Evolutionary conservation across 2,329 filamentous ascomycete species (phyloP).

Genomic region (Aspergillus sp.): DNA sequence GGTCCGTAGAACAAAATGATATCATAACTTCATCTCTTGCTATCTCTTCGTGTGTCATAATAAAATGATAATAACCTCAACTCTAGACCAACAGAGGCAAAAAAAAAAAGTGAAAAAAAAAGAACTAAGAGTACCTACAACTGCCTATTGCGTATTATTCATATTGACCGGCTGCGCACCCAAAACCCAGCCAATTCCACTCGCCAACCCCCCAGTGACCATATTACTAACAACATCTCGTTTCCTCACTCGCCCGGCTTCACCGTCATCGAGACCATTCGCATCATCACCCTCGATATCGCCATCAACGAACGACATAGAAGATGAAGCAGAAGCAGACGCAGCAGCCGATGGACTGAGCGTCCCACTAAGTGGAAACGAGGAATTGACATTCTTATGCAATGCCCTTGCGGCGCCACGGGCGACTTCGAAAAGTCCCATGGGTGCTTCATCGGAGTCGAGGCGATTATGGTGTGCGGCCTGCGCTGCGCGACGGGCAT

Average conservation of each 20-base stretch:
- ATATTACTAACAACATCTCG: slow-evolving; percentile 62
- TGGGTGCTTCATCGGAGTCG: slow-evolving; percentile 47
- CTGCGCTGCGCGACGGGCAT: slow-evolving; percentile 34
- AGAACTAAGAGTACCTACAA: not conserved
- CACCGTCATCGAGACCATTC: slow-evolving; percentile 14
- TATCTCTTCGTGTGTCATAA: not conserved
- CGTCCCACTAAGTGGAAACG: slow-evolving; percentile 42
- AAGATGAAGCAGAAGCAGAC: slow-evolving; percentile 5
- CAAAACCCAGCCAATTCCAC: slow-evolving; percentile 65
- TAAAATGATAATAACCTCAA: not conserved
- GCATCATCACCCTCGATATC: not conserved
- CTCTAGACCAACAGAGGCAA: not conserved
- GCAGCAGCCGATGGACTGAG: not conserved
- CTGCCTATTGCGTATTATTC: slow-evolving; percentile 7
- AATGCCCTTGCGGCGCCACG: slow-evolving; percentile 50
- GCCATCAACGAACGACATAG: slow-evolving; percentile 7
- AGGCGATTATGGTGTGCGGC: slow-evolving; percentile 27
- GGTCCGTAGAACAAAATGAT: not conserved
- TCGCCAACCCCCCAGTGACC: slow-evolving; percentile 62
- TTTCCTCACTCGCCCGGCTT: slow-evolving; percentile 43
- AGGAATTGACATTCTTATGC: slow-evolving; percentile 40
- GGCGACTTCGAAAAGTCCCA: slow-evolving; percentile 54
- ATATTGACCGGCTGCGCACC: slow-evolving; percentile 51
- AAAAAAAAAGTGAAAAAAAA: not conserved
- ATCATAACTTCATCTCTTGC: slow-evolving; percentile 5